These are phyloP conservation scores for Diospyros lotus DNA, from an alignment of 148 eudicot genomes.

Conservation along the genomic window DNA sequence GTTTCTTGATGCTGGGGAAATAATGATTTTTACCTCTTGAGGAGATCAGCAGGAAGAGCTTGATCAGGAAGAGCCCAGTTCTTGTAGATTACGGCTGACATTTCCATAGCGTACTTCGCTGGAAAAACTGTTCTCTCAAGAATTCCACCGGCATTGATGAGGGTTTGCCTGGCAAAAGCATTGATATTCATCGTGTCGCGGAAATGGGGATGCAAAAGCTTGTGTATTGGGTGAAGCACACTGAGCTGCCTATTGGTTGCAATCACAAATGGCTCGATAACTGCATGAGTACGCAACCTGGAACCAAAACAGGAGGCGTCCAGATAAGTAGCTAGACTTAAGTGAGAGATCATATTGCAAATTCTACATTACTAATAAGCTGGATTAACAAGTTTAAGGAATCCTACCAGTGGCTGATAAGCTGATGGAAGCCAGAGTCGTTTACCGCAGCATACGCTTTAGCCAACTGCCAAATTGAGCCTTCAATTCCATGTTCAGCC, in stretches of 20 bases:
- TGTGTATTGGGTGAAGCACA: slow-evolving; percentile 64
- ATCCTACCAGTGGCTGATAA: slow-evolving; percentile 67
- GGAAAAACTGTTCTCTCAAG: slow-evolving; percentile 58
- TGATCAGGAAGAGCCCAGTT: slow-evolving; percentile 63
- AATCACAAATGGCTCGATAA: slow-evolving; percentile 64
- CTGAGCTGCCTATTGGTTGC: slow-evolving; percentile 70
- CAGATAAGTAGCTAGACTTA: neutral
- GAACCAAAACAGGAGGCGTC: neutral
- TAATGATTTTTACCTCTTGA: slow-evolving; percentile 42
- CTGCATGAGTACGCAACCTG: slow-evolving; percentile 68
- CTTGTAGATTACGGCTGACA: slow-evolving; percentile 48
- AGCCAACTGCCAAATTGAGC: slow-evolving; percentile 57
- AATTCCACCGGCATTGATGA: slow-evolving; percentile 61
- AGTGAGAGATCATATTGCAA: neutral
- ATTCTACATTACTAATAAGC: neutral
- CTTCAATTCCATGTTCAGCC: slow-evolving; percentile 45
- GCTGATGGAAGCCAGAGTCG: slow-evolving; percentile 70
- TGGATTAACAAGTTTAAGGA: neutral
- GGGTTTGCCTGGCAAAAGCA: slow-evolving; percentile 51
- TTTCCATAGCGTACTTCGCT: slow-evolving; percentile 47
- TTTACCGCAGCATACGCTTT: slow-evolving; percentile 70
- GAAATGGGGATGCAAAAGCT: slow-evolving; percentile 69
- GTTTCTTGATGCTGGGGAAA: too few species aligned
- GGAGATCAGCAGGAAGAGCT: slow-evolving; percentile 66
- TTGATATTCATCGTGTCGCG: slow-evolving; percentile 67